Evolutionary conservation across 2,329 filamentous ascomycete species (phyloP), one percentile per base, ranked within the genome.

Genomic region (Blumeriella jaapii): DNA sequence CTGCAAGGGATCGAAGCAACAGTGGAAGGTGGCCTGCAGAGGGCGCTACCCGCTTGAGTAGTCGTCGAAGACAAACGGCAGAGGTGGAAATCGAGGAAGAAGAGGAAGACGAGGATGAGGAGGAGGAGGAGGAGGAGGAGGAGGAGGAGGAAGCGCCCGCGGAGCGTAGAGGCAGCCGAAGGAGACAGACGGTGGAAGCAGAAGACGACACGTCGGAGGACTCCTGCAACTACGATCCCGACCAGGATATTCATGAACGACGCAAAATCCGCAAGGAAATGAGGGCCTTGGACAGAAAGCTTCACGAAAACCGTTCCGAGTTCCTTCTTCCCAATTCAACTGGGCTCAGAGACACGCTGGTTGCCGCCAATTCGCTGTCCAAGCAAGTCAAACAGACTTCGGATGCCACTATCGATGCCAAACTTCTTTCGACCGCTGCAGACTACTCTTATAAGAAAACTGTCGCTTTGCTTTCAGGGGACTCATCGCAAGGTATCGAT

Each of bases 371-470:
- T 48, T 58, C 66, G 22, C 61, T 78, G 10, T 77, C 79, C 42
- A 65, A 67, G 37, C 67, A 74, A 47, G 79, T 93, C 41, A 83
- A 81, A 51, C 87, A 95, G 61, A 94, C 91, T 0, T 76, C 78
- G 2, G 91, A 96, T 56, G 91, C 91, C 1, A 83, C 82, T 1
- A 78, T 93, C 41, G 91, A 98, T 55, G 86, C 89, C 0, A 76
- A 82, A n/a, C 67, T 93, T 16, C 68, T 96, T 3, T 80, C 94
- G 31, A 77, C 71, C 44, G 77, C 83, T 1, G 82, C 83, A 4
- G 86, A 95, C 45, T 60, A 93, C 4, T 79, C 82, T 0, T 78
- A 81, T 50, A 83, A 82, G 48, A 86, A 85, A 54, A 79, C 84
- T 0, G 67, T 79, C 27, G 75, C 78, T 33, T 67, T 93, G 16